Evolutionary conservation across 1,284 basidiomycete genomes (phyloP), one percentile per base, ranked within the genome.

Genomic region (Phylloboletellus chloephorus): DNA sequence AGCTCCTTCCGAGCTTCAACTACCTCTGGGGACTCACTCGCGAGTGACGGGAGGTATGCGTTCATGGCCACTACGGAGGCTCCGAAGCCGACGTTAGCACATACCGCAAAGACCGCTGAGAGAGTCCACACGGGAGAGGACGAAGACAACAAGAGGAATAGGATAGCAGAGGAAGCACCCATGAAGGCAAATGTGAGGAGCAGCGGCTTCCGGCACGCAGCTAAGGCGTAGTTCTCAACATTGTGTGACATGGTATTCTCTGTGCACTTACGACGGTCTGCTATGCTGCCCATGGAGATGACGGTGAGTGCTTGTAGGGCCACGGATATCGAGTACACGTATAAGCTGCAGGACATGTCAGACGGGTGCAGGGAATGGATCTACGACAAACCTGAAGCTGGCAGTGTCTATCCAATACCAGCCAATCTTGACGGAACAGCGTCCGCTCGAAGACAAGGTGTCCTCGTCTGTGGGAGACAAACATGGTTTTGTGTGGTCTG

Each of bases 11-110:
- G 63, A 0, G 74, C 69, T n/a, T 64, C 52, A 6, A 71, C 54
- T 2, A 88, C 82, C 35, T 79, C 76, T 4, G 76, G 74, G 0
- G 81, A 74, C 25, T 78, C 74, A 46, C 74, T 72, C 0, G 88
- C 87, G 2, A 94, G 70, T 0, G 68, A 70, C 0, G 91, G 90
- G 4, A 96, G 73, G 62, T 93, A 94, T 0, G 89, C 79, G 56
- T 96, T 96, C 69, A 91, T 79, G 25, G 90, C 90, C 7, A 96
- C 92, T 10, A 83, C 72, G 9, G 82, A 86, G 0, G 82, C 83
- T 1, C 90, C 87, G 49, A 93, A 93, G 1, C 81, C 77, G 11
- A 91, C 79, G 55, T 91, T 92, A 5, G 90, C 82, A 1, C 74
- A 63, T 29, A 88, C 73, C 0, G 86, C 76, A 3, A 92, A 68